Conservation (phyloP, 1,284 basidiomycete species). For the Laetiporus sulphureus region DNA sequence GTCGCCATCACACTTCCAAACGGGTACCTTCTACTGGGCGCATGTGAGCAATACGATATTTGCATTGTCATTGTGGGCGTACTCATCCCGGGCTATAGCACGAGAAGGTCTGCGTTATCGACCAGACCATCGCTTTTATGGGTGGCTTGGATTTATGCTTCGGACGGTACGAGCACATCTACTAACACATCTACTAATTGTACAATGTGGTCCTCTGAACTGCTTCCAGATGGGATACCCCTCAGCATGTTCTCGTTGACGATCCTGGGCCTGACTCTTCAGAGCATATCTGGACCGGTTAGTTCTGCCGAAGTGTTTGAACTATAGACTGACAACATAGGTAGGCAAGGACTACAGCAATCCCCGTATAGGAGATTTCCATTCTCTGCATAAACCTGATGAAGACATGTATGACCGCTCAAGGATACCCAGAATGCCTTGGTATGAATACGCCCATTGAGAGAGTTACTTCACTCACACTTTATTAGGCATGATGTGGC, state of each 20-base stretch:
- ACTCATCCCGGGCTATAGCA: too few species aligned
- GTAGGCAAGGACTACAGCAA: conserved; percentile 91
- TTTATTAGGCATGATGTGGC: conserved; percentile 86
- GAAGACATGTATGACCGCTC: conserved; percentile 93
- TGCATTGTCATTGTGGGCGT: too few species aligned
- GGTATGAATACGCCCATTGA: conserved; percentile 43
- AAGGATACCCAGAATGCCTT: conserved; percentile 93
- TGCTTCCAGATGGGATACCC: conserved; percentile 83
- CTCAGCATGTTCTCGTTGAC: conserved; percentile 88
- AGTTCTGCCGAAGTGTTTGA: conserved; percentile 35
- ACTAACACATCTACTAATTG: too few species aligned
- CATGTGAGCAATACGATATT: conserved; percentile 79
- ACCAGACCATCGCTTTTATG: conserved; percentile 97
- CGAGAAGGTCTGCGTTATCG: conserved; percentile 97
- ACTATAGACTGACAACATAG: not conserved
- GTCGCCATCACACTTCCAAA: conserved; percentile 96
- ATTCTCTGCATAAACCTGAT: conserved; percentile 82
- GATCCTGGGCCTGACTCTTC: conserved; percentile 59
- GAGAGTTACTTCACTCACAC: conserved; percentile 4
- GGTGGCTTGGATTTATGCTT: conserved; percentile 95
- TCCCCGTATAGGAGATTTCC: conserved; percentile 85
- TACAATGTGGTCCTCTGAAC: not conserved
- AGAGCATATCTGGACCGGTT: conserved; percentile 80
- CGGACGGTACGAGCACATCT: conserved; percentile 71
- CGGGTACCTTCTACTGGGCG: conserved; percentile 97